phyloP scores from a whole-genome alignment of 2,329 filamentous ascomycete genomes.

The Cladorrhinum sp. region DNA sequence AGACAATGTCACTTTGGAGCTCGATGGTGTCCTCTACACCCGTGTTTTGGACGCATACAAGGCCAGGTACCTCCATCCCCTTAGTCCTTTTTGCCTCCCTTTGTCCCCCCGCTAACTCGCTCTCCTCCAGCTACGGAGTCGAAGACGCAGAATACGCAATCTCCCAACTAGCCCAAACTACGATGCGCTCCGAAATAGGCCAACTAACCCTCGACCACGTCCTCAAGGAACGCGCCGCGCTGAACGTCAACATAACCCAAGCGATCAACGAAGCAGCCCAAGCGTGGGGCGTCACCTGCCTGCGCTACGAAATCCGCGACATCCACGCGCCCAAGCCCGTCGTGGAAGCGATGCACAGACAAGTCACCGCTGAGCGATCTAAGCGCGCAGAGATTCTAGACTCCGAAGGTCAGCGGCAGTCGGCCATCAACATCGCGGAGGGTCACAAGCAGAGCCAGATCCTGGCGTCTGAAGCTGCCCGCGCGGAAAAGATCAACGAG shows the following conservation, averaged over 20 bases:
- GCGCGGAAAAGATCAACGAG: slow-evolving; percentile 87
- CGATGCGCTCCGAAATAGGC: slow-evolving; percentile 97
- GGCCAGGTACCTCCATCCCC: slow-evolving; percentile 63
- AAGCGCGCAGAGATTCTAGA: slow-evolving; percentile 98
- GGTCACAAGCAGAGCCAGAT: slow-evolving; percentile 97
- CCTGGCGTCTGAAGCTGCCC: slow-evolving; percentile 86
- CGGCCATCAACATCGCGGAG: slow-evolving; percentile 98
- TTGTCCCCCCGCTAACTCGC: not conserved
- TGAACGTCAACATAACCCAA: slow-evolving; percentile 98
- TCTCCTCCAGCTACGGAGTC: slow-evolving; percentile 76
- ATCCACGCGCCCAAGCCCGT: slow-evolving; percentile 94
- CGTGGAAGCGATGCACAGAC: slow-evolving; percentile 96
- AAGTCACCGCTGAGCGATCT: slow-evolving; percentile 93
- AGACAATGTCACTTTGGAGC: slow-evolving; percentile 94
- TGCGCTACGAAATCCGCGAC: slow-evolving; percentile 96
- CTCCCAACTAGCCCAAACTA: slow-evolving; percentile 94
- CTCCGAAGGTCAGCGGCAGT: slow-evolving; percentile 93
- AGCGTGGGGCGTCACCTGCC: slow-evolving; percentile 93
- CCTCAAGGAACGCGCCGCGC: slow-evolving; percentile 89
- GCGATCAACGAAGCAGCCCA: slow-evolving; percentile 98
- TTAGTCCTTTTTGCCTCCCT: not conserved
- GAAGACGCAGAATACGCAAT: slow-evolving; percentile 99
- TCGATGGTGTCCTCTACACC: slow-evolving; percentile 94
- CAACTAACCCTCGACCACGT: slow-evolving; percentile 96
- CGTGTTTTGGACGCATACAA: slow-evolving; percentile 98